Percentiles rank a stretch among this genome's conserved stretches.
These are phyloP conservation scores for Paraphaeosphaeria sporulosa DNA, from an alignment of 2,329 filamentous ascomycete species.

Conservation along the genomic window DNA sequence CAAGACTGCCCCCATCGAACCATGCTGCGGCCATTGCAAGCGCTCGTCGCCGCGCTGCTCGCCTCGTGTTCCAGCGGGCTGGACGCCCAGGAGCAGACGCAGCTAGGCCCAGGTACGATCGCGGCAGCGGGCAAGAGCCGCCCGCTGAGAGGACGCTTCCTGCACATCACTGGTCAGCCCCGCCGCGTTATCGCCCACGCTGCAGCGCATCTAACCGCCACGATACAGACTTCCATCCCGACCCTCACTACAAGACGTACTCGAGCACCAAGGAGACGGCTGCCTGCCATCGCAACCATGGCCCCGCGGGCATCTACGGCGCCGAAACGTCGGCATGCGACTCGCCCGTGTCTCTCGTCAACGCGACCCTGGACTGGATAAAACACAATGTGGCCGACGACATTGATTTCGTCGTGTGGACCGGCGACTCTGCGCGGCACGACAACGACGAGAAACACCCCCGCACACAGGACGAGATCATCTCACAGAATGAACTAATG, in stretches of 20 bases:
- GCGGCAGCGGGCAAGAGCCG: conserved; percentile 21
- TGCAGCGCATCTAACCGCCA: background rate
- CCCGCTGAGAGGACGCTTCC: conserved; percentile 70
- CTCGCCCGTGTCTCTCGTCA: conserved; percentile 78
- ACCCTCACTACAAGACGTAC: conserved; percentile 83
- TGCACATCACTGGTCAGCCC: conserved; percentile 83
- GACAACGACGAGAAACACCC: conserved; percentile 85
- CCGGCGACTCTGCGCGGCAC: conserved; percentile 87
- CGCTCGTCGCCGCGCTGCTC: conserved; percentile 38
- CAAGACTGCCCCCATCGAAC: background rate
- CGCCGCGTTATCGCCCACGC: background rate
- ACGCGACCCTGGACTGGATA: conserved; percentile 92
- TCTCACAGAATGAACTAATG: conserved; percentile 77
- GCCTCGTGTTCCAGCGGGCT: conserved; percentile 24
- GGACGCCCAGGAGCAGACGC: conserved; percentile 17
- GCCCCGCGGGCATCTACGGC: conserved; percentile 81
- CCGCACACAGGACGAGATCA: conserved; percentile 77
- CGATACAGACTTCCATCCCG: conserved; percentile 85
- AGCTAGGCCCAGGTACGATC: conserved; percentile 21
- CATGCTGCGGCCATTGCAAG: conserved; percentile 17
- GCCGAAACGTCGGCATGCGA: conserved; percentile 91
- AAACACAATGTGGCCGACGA: conserved; percentile 75
- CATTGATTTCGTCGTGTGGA: conserved; percentile 93
- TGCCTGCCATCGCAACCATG: conserved; percentile 81
- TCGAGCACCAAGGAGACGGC: conserved; percentile 72